Base-by-base conservation (phyloP, 2,329 filamentous ascomycete species). In the Calonectria leucothoes region DNA sequence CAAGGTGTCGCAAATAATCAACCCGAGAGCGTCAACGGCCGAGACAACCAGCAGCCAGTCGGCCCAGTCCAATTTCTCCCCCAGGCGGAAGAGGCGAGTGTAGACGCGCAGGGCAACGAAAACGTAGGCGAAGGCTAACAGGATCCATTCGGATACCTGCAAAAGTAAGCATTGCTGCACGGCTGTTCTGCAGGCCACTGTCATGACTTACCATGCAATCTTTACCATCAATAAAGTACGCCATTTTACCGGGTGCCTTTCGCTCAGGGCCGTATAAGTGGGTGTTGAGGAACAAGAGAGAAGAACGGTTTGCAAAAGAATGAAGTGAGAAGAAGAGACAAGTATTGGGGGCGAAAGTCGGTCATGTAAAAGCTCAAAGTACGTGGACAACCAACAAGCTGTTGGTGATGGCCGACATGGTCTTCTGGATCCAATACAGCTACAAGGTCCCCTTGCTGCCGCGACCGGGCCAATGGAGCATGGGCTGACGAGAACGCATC, bases 1-100 rank as follows among this genome's bases (percentile, higher is more conserved):
- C 51, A 84, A 65, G 7, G 82, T 84, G 37, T 84, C 82, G 35
- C 82, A 84, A 48, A 83, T 82, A 51, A 84, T 84, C 0, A 84
- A 74, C 1, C 69, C 82, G 23, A 84, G 77, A 2, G 82, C 82
- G 29, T 83, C 75, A 49, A 83, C 1, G 3, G 82, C 81, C 0
- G 82, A 82, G 0, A 78, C 33, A 3, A 84, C 49, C 0, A 84
- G 73, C 1, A 84, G 72, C 37, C 75, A 80, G 37, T 84, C 82
- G 1, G 82, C 82, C 69, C 77, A 75, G 37, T 77, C 73, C 10
- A 83, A 74, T 72, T 79, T 82, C 66, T 82, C 74, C 12, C 81
- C 80, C 12, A 81, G 74, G 3, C 79, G 79, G 63, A 82, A 79
- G 23, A 84, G 76, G 14, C 82, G 82, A 1, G 82, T 78, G 27